Evolutionary conservation across 192 early-diverging fungal genomes (phyloP), one percentile per base, ranked within the genome.

Genomic region (Allomyces macrogynus): DNA sequence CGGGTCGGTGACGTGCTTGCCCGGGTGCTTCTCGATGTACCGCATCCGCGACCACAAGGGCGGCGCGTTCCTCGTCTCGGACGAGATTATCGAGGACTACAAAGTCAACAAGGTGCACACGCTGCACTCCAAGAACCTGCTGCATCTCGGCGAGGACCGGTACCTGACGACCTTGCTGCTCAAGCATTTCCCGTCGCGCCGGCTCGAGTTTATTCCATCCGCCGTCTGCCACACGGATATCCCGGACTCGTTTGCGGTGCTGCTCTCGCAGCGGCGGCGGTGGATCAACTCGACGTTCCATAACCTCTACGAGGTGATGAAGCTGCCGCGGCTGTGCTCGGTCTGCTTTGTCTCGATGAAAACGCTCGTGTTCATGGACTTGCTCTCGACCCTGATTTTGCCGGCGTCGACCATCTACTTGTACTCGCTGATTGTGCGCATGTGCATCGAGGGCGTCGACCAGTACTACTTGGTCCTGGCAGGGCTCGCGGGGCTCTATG

Each of bases 251-350:
- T 95, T 91, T 85, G 76, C 81, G 63, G 85, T 99, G 40, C 75
- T 99, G 61, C 72, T 99, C 26, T 99, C 96, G 7, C 96, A 99
- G 73, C 87, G 96, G 65, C 91, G 96, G 75, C 88, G 96, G 68
- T 99, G 96, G 96, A 99, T 99, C 72, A 99, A 99, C 78, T 96
- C 93, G 43, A 99, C 96, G 2, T 89, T 99, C 14, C 96, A 99
- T 80, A 99, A 99, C 71, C 78, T 97, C 71, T 84, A 94, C 70
- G 96, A 99, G 73, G 78, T 99, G 57, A 73, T 93, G 26, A 85
- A 91, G 66, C 76, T 99, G 68, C 89, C 89, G 24, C 92, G 95
- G 65, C 84, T 97, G 42, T 97, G 97, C 67, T 93, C 95, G 27
- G 92, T 90, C 80, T 87, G 92, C 73, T 93, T 90, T 76, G 93